Percentiles rank a stretch among this genome's conserved stretches.
Conservation (phyloP, 2,329 filamentous ascomycete species). For the Fusarium buharicum region DNA sequence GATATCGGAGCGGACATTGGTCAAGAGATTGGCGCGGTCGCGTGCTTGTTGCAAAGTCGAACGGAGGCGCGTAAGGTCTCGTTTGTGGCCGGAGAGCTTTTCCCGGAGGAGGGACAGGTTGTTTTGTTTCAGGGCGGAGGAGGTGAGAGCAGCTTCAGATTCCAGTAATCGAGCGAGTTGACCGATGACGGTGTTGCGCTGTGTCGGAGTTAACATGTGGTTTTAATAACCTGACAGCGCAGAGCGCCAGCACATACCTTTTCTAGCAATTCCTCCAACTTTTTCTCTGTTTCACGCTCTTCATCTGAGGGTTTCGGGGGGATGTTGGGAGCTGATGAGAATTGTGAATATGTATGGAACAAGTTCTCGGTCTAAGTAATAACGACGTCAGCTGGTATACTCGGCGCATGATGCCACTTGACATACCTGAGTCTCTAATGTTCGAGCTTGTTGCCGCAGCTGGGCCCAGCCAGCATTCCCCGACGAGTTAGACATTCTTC, state of each 20-base stretch:
- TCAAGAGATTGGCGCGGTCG: slow-evolving; percentile 88
- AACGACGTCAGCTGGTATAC: slow-evolving; percentile 36
- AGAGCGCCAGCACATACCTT: slow-evolving; percentile 64
- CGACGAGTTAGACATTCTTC: slow-evolving; percentile 60
- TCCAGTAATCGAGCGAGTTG: slow-evolving; percentile 91
- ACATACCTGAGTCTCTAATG: slow-evolving; percentile 86
- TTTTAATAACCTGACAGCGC: background rate
- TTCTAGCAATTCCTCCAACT: slow-evolving; percentile 85
- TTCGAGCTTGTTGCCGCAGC: slow-evolving; percentile 89
- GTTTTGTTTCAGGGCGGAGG: slow-evolving; percentile 96
- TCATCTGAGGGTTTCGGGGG: slow-evolving; percentile 86
- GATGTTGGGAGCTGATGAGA: slow-evolving; percentile 81
- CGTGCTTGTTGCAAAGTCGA: slow-evolving; percentile 79
- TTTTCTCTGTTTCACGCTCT: slow-evolving; percentile 80
- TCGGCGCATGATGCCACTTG: slow-evolving; percentile 30
- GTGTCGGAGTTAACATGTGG: slow-evolving; percentile 30
- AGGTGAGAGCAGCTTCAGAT: slow-evolving; percentile 85
- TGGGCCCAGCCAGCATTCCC: slow-evolving; percentile 85
- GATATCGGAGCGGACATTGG: slow-evolving; percentile 92
- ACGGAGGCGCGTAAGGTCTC: slow-evolving; percentile 81
- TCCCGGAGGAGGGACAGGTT: slow-evolving; percentile 92
- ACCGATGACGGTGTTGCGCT: slow-evolving; percentile 84
- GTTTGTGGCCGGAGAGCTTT: slow-evolving; percentile 86
- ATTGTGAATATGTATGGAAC: slow-evolving; percentile 91
- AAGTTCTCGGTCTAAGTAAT: slow-evolving; percentile 78